Evolutionary conservation across 116 monocot genomes (phyloP), one percentile per base, ranked within the genome.

Genomic region (Posidonia oceanica): DNA sequence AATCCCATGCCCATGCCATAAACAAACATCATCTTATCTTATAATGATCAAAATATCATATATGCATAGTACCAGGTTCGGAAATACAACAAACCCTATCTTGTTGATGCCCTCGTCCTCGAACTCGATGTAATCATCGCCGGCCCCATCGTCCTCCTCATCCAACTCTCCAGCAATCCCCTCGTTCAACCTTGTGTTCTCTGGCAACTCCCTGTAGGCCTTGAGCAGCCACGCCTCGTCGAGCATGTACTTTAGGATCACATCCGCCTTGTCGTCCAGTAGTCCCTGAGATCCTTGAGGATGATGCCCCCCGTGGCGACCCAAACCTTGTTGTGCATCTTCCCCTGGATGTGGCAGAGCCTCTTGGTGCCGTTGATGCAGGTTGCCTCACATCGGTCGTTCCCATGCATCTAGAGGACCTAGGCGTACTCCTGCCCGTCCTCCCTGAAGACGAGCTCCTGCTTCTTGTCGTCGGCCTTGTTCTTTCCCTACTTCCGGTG

Each of bases 21-120:
- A 29, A 29, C 1, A 29, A 29, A 1, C 29, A 29, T 29, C 1
- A 29, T 29, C 29, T 29, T 29, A 29, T 29, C 29, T 29, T 1
- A 29, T 29, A 48, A 48, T 48, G 7, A 48, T 12, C 3, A 48
- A 48, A 48, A 48, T 48, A 48, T 48, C 8, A 7, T 3, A 7
- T 10, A 12, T 10, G 48, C 48, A 48, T 48, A 6, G 12, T 7
- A 7, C 48, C 8, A 48, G 12, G 48, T 1, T 48, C 48, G 0
- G 0, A 4, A 12, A 48, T 4, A 10, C 48, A 7, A 48, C 48
- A 48, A 38, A 36, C 51, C 39, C 48, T 70, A 88, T 88, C 77
- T 84, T 84, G 74, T 88, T 84, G 55, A 88, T 88, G 64, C 84
- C 88, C 77, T 88, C 88, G 58, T 88, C 88, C 72, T 88, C 88